Evolutionary conservation across 148 eudicot species (phyloP).

Genomic region (Rhododendron molle): DNA sequence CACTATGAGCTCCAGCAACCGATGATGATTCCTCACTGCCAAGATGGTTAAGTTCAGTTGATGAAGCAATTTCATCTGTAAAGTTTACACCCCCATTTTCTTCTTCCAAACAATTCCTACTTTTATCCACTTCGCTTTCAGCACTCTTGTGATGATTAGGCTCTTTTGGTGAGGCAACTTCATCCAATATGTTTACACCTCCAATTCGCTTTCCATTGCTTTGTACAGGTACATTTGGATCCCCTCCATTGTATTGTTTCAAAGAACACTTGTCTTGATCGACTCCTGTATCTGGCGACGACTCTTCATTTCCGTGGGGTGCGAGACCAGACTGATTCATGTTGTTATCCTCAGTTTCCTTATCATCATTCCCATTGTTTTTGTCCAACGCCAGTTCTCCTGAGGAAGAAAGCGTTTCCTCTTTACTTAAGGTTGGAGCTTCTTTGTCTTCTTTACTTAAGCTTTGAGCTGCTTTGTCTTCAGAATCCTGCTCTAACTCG

Average conservation of each 20-base stretch:
- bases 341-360: conserved; percentile 11
- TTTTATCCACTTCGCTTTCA: conserved; percentile 17
- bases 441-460: conserved; percentile 34
- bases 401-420: conserved; percentile 15
- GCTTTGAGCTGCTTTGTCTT: conserved; percentile 21
- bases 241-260: background rate
- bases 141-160: conserved; percentile 15
- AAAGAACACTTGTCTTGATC: background rate
- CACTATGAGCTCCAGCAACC: conserved; percentile 13
- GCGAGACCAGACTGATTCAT: conserved; percentile 20
- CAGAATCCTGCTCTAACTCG: conserved; percentile 22
- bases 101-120: background rate
- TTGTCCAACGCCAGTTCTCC: conserved; percentile 18
- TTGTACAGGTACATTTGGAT: background rate
- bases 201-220: background rate
- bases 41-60: conserved; percentile 18
- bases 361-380: conserved; percentile 20
- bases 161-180: conserved; percentile 15
- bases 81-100: background rate
- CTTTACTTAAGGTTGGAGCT: conserved; percentile 30
- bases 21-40: conserved; percentile 16
- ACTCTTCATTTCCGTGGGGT: conserved; percentile 19
- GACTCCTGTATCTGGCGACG: conserved; percentile 3
- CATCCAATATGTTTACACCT: conserved; percentile 9
- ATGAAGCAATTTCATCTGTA: conserved; percentile 1